Evolutionary conservation across 257 asterid genomes (phyloP).

Genomic region (Nicotiana benthamiana): DNA sequence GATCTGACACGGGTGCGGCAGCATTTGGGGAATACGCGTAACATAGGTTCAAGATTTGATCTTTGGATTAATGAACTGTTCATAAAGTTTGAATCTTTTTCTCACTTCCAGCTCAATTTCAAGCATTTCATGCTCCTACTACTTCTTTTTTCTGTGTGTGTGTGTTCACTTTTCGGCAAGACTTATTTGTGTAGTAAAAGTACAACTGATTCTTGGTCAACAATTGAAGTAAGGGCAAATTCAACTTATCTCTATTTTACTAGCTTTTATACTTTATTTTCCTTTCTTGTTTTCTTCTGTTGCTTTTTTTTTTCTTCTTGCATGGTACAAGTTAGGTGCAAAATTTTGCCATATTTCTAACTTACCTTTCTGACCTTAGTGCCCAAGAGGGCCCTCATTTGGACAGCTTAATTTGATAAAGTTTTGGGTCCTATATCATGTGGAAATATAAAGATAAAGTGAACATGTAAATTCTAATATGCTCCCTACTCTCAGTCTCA

Average conservation of each 20-base stretch:
- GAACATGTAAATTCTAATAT: constrained; percentile 10
- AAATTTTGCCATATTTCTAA: constrained; percentile 11
- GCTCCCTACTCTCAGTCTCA: constrained; percentile 22
- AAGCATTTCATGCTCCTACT: neutral
- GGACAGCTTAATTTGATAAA: constrained; percentile 23
- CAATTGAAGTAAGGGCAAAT: neutral
- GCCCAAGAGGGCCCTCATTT: constrained; percentile 35
- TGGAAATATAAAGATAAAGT: constrained; percentile 20
- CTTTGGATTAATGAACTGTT: neutral
- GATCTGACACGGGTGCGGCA: too few species aligned
- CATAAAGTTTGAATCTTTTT: neutral
- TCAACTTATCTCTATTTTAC: neutral
- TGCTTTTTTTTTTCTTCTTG: constrained; percentile 8
- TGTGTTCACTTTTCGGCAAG: constrained; percentile 2
- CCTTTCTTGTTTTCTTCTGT: constrained; percentile 13
- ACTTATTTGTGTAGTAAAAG: neutral
- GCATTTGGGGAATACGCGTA: too few species aligned
- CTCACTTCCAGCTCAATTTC: neutral
- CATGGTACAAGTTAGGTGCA: constrained; percentile 24
- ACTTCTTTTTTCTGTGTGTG: neutral
- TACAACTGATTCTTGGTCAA: neutral
- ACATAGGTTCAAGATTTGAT: neutral
- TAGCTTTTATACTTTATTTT: neutral
- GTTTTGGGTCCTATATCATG: constrained; percentile 28
- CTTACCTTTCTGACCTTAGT: constrained; percentile 23